Base-by-base conservation (phyloP, 2,329 filamentous ascomycete species). In the Calonectria henricotiae region DNA sequence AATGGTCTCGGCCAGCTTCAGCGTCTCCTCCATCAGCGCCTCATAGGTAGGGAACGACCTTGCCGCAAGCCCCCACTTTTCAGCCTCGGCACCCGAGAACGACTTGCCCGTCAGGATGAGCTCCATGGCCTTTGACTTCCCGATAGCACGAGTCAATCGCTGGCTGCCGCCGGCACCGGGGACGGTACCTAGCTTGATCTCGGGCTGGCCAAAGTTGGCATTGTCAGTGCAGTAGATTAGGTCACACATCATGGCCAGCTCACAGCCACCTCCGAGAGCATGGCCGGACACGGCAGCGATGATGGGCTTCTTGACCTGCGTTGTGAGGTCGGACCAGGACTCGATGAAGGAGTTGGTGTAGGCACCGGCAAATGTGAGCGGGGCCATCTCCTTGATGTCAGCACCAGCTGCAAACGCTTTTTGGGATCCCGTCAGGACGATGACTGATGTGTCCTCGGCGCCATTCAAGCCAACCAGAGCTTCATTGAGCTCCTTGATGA, bases 371-470 rank as follows among this genome's bases (percentile, higher is more conserved):
- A 99, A 99, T 66, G 92, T 95, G 44, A 98, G 90, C 71, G 94
- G 92, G 35, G 94, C 93, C 96, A 99, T 99, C 85, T 99, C 96
- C 84, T 98, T 98, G 86, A 99, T 99, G 83, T 99, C 96, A 71
- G 96, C 96, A 62, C 96, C 96, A 51, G 96, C 96, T 35, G 96
- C 96, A 80, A 98, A 99, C 47, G 96, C 95, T 83, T 92, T 94
- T 75, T 94, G 88, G 54, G 93, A 97, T 66, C 96, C 96, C 1
- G 96, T 98, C 69, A 99, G 87, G 69, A 99, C 84, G 77, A 97
- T 94, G 76, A 92, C 92, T 11, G 90, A 89, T 74, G 95, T 92
- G 37, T 88, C 86, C 67, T 91, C 87, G 72, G 93, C 90, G 58
- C 87, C 82, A 79, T 96, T 93, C 84, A 95, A 91, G 69, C 89